Evolutionary conservation across 2,329 filamentous ascomycete species (phyloP).

Genomic region (Aulographum hederae): DNA sequence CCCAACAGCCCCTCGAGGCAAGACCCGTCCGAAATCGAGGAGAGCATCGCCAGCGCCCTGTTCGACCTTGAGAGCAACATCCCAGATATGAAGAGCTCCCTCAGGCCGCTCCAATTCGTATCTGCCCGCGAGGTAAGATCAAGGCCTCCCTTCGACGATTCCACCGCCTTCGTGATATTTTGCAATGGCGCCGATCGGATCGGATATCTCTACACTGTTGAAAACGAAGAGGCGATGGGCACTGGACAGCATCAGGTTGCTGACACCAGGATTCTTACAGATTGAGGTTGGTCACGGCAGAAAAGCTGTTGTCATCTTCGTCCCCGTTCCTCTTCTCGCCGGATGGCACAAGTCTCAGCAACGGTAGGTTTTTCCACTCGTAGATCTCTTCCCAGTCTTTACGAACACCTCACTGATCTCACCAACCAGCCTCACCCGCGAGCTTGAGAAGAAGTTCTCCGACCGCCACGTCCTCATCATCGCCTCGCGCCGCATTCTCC

Average conservation of each 20-base stretch:
- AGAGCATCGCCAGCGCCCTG: slow-evolving; percentile 87
- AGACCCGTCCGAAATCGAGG: slow-evolving; percentile 95
- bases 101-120: slow-evolving; percentile 96
- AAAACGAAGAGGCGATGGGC: slow-evolving; percentile 34
- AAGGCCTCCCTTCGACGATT: slow-evolving; percentile 9
- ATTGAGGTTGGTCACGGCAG: slow-evolving; percentile 99
- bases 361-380: slow-evolving; percentile 49
- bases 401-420: too few species aligned
- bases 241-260: slow-evolving; percentile 33
- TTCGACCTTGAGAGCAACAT: slow-evolving; percentile 99
- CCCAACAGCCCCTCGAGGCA: slow-evolving; percentile 89
- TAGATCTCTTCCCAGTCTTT: too few species aligned
- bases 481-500: slow-evolving; percentile 94
- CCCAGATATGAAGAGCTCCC: slow-evolving; percentile 86
- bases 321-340: slow-evolving; percentile 95
- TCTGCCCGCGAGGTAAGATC: slow-evolving; percentile 96
- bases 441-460: slow-evolving; percentile 99
- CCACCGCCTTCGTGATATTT: neutral
- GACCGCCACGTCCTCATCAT: slow-evolving; percentile 99
- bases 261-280: slow-evolving; percentile 46
- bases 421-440: slow-evolving; percentile 69
- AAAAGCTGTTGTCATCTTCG: slow-evolving; percentile 99
- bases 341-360: slow-evolving; percentile 99
- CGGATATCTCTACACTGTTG: neutral
- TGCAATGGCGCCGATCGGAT: neutral